phyloP scores from a whole-genome alignment of 441 rosid genomes.

The Syzygium malaccense region DNA sequence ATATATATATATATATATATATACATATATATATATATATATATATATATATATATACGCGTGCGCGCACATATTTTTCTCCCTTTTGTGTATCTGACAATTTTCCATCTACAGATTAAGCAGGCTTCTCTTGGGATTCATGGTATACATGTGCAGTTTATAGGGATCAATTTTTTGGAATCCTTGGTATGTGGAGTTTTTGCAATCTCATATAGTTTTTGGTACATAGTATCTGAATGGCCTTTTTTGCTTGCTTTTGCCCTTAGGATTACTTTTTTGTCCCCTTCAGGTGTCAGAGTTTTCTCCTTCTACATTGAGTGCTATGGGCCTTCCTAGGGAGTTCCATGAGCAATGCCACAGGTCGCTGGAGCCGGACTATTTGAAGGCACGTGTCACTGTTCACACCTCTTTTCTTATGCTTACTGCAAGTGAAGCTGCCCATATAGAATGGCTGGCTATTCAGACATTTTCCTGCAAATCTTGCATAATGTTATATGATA shows the following conservation, averaged over 20 bases:
- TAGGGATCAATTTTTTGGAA: conserved; percentile 82
- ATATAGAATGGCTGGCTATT: neutral
- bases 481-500: neutral
- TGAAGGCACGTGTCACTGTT: conserved; percentile 46
- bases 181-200: conserved; percentile 46
- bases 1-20: too few species aligned
- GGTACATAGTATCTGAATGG: neutral
- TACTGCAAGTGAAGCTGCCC: neutral
- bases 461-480: neutral
- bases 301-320: conserved; percentile 92
- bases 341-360: conserved; percentile 85
- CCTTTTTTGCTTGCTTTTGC: conserved; percentile 9
- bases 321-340: conserved; percentile 97
- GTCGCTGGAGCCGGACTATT: conserved; percentile 72
- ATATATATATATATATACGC: too few species aligned
- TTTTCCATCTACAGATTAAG: conserved; percentile 52
- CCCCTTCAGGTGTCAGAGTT: conserved; percentile 81
- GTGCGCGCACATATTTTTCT: neutral
- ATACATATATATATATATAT: too few species aligned
- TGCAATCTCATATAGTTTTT: neutral
- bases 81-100: conserved; percentile 14
- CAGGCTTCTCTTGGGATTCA: conserved; percentile 77
- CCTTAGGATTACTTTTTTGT: conserved; percentile 7
- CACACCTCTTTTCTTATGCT: neutral
- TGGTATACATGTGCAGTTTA: conserved; percentile 73